Base-by-base conservation (phyloP, 2,329 filamentous ascomycete species). In the Chaetomium olivaceum region DNA sequence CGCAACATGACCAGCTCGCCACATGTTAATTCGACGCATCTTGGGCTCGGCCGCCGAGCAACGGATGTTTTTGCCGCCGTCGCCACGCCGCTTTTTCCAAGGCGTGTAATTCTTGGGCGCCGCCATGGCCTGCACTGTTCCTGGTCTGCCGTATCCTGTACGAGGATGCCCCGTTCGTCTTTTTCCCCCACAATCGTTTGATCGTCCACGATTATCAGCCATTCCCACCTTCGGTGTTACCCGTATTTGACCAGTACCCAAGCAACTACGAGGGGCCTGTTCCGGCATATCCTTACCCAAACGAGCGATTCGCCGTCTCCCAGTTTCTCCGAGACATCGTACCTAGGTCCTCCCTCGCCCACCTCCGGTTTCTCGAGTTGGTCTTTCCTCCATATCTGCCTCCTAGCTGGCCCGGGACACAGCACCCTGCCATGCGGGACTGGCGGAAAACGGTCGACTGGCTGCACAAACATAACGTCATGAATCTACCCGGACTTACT, bases 291-390 rank as follows among this genome's bases (percentile, higher is more conserved):
- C 27, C 23, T 16, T 55, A 55, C 29, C 54, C 52, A 4, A 59
- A 33, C 33, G 46, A 50, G 2, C 58, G 63, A 29, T 33, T 65
- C 14, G 43, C 46, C 25, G 55, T 36, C 19, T 65, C 63, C 1
- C 25, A 62, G 23, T 65, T 65, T n/a, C 63, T 65, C 57, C 12
- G 52, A 29, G 59, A 65, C 31, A n/a, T 65, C 8, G 23, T 62
- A 1, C 59, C 59, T 4, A 23, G 19, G 19, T 54, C 60, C 23
- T 63, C 60, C 48, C 64, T 66, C 27, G 29, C 56, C 56, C 6
- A 63, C 23, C 64, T 66, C 60, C 54, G 64, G 21, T 66, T 66
- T 21, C 60, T 66, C 27, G 64, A 66, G 39, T 29, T 66, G 36
- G 56, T 66, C 12, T 66, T 66, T 23, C 64, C 60, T 9, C 60